phyloP scores from a whole-genome alignment of 2,329 filamentous ascomycete species.

The Cytospora piceicola region DNA sequence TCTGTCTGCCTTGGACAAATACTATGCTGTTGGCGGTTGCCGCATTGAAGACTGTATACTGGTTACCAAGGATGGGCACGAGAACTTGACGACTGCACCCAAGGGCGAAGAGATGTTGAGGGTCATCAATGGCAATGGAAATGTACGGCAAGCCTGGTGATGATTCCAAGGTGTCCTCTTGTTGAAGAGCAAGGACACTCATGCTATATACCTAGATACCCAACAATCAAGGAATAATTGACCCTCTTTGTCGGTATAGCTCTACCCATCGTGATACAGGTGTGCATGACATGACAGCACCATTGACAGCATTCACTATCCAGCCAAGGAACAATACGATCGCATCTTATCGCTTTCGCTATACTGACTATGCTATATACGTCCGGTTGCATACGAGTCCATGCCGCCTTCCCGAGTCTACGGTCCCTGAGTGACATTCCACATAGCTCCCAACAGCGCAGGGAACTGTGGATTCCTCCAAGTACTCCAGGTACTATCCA shows the following conservation, averaged over 20 bases:
- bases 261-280: background rate
- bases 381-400: background rate
- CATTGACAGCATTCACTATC: background rate
- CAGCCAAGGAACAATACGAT: background rate
- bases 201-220: background rate
- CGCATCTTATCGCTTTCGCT: background rate
- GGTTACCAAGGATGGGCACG: slow-evolving; percentile 75
- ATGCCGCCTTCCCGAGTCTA: slow-evolving; percentile 32
- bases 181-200: background rate
- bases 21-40: slow-evolving; percentile 83
- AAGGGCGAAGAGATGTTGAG: slow-evolving; percentile 74
- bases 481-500: slow-evolving; percentile 43
- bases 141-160: background rate
- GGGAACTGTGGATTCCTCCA: slow-evolving; percentile 47
- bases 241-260: background rate
- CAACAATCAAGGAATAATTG: background rate
- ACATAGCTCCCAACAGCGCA: slow-evolving; percentile 43
- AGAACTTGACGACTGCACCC: slow-evolving; percentile 81
- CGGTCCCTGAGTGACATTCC: slow-evolving; percentile 47
- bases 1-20: slow-evolving; percentile 64
- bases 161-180: background rate
- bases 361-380: background rate
- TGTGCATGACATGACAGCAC: background rate
- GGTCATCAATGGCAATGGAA: slow-evolving; percentile 53
- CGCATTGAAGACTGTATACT: slow-evolving; percentile 91